Percentiles rank a stretch among this genome's conserved stretches.
These are phyloP conservation scores for Trypanosoma congolense DNA, from an alignment of 208 protist genomes.

Conservation along the genomic window DNA sequence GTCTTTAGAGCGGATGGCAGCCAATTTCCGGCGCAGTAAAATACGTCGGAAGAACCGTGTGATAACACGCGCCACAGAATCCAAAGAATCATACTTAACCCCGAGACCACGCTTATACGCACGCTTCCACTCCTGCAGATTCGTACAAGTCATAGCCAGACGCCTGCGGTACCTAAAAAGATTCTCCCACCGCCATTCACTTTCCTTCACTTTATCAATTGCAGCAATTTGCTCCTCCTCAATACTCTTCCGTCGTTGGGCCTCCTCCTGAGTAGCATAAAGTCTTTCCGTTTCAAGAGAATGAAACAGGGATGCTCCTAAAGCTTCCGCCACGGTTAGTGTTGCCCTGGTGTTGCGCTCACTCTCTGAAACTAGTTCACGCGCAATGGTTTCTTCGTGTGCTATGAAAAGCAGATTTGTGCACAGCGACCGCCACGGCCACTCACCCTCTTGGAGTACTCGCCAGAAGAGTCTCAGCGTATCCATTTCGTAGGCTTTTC, in stretches of 20 bases:
- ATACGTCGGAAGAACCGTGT: slow-evolving; percentile 14
- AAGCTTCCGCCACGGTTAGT: slow-evolving; percentile 6
- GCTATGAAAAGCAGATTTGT: slow-evolving; percentile 14
- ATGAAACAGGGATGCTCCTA: background rate
- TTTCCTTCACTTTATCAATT: slow-evolving; percentile 3
- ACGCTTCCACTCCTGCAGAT: slow-evolving; percentile 14
- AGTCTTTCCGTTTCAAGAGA: background rate
- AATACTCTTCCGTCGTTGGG: background rate
- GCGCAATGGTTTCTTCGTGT: slow-evolving; percentile 12
- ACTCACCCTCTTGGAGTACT: slow-evolving; percentile 26
- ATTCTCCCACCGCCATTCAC: slow-evolving; percentile 29
- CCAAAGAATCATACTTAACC: slow-evolving; percentile 22
- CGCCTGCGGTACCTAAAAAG: slow-evolving; percentile 9
- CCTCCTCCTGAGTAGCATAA: slow-evolving; percentile 8
- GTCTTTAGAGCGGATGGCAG: background rate
- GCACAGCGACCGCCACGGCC: slow-evolving; percentile 23
- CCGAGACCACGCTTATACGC: slow-evolving; percentile 6
- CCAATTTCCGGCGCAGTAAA: background rate
- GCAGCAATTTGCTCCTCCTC: slow-evolving; percentile 2
- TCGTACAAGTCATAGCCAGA: slow-evolving; percentile 7
- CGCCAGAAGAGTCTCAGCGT: slow-evolving; percentile 11
- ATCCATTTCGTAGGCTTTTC: slow-evolving; percentile 8
- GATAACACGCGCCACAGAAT: slow-evolving; percentile 22
- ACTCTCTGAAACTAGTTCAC: slow-evolving; percentile 2
- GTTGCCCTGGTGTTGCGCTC: slow-evolving; percentile 12